Percentiles rank a stretch among this genome's conserved stretches.
phyloP scores from a whole-genome alignment of 192 early-diverging fungal genomes.

The Mortierella alpina region DNA sequence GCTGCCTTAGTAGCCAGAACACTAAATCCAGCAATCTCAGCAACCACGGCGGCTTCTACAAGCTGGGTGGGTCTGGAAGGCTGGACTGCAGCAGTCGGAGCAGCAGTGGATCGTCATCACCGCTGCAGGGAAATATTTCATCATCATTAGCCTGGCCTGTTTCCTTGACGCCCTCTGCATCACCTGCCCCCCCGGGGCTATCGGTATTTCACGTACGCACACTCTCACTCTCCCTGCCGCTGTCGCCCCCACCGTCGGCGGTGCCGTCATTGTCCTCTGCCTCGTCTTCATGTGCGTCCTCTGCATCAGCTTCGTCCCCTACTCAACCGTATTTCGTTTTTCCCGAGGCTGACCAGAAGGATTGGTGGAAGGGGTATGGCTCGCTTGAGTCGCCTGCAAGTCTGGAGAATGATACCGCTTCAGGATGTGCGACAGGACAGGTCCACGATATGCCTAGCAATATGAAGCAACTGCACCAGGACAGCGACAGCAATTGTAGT shows the following conservation, averaged over 20 bases:
- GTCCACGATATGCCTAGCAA: not conserved
- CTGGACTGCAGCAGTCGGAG: not conserved
- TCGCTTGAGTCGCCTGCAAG: not conserved
- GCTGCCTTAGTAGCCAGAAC: not conserved
- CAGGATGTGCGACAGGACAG: not conserved
- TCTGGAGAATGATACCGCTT: not conserved
- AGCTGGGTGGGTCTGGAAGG: conserved; percentile 1
- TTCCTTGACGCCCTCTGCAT: not conserved
- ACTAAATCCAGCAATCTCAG: not conserved
- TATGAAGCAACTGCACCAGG: not conserved
- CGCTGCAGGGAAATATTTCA: not conserved
- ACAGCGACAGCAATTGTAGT: not conserved
- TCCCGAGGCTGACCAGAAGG: conserved; percentile 12
- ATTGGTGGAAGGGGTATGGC: conserved; percentile 17
- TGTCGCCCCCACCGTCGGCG: conserved; percentile 4
- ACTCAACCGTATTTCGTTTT: conserved; percentile 13
- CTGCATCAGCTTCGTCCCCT: conserved; percentile 6
- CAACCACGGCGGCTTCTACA: not conserved
- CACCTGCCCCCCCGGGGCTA: not conserved
- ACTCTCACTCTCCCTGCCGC: conserved; percentile 17
- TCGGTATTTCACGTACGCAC: not conserved
- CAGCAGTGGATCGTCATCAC: not conserved
- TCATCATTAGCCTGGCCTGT: not conserved
- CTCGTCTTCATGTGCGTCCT: conserved; percentile 19
- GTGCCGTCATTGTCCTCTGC: conserved; percentile 24